A percentile compares a stretch with the other conserved stretches of the same genome.
Conservation (phyloP, 2,329 filamentous ascomycete species). For the Colletotrichum higginsianum region DNA sequence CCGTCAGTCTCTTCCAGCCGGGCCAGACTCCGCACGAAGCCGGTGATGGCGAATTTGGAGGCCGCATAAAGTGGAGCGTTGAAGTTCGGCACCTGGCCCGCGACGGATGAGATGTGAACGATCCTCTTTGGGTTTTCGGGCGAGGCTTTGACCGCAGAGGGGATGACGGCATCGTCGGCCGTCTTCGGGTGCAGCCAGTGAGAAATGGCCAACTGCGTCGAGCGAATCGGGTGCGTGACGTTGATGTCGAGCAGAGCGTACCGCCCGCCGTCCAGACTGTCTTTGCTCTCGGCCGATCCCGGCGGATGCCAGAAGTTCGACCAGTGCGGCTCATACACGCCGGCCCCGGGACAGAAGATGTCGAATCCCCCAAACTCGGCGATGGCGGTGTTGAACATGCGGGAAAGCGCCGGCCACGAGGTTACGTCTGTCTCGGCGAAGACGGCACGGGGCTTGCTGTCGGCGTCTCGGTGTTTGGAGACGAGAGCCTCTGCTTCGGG, state of each 20-base stretch:
- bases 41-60: constrained; percentile 56
- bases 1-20: constrained; percentile 51
- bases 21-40: constrained; percentile 59
- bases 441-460: constrained; percentile 50
- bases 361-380: constrained; percentile 56
- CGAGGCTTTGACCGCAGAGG: constrained; percentile 41
- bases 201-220: constrained; percentile 57
- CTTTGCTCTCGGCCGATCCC: constrained; percentile 52
- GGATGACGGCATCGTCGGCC: constrained; percentile 3
- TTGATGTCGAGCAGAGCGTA: constrained; percentile 59
- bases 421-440: constrained; percentile 63
- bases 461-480: constrained; percentile 40
- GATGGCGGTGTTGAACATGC: constrained; percentile 53
- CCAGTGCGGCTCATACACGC: constrained; percentile 62
- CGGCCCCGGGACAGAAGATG: constrained; percentile 62
- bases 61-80: constrained; percentile 56
- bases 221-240: constrained; percentile 58
- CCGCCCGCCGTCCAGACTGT: constrained; percentile 48
- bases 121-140: constrained; percentile 53
- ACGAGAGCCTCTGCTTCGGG: constrained; percentile 58
- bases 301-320: constrained; percentile 61
- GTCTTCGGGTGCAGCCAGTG: constrained; percentile 53
- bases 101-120: constrained; percentile 56
- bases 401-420: constrained; percentile 55
- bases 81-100: constrained; percentile 53